Percentiles rank a stretch among this genome's conserved stretches.
Conservation (phyloP, 2,329 filamentous ascomycete genomes). For the Xylariaceae sp. region DNA sequence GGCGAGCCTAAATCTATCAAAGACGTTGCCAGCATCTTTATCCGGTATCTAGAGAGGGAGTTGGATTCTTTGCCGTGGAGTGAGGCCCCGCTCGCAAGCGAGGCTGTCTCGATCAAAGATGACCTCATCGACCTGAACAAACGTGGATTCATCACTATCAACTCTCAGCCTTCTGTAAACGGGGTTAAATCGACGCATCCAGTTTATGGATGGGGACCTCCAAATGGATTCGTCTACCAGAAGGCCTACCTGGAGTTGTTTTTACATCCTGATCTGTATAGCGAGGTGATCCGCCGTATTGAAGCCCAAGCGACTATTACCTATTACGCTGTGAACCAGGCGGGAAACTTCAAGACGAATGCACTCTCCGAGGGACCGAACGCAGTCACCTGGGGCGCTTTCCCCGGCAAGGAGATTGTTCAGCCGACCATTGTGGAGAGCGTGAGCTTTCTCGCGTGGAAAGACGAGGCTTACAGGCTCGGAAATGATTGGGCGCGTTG, state of each 20-base stretch:
- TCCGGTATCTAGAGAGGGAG: conserved; percentile 75
- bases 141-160: conserved; percentile 87
- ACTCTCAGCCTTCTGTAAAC: conserved; percentile 93
- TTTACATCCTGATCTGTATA: conserved; percentile 72
- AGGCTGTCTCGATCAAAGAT: conserved; percentile 71
- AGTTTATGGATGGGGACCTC: conserved; percentile 88
- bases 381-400: conserved; percentile 98
- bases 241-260: conserved; percentile 95
- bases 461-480: conserved; percentile 91
- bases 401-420: conserved; percentile 98
- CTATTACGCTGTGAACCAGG: conserved; percentile 88
- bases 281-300: conserved; percentile 71
- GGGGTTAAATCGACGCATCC: conserved; percentile 83
- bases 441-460: conserved; percentile 96
- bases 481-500: conserved; percentile 93
- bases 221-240: conserved; percentile 95
- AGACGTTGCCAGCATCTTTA: conserved; percentile 78
- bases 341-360: conserved; percentile 77
- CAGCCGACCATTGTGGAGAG: conserved; percentile 99
- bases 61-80: conserved; percentile 89
- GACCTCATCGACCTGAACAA: conserved; percentile 77
- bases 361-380: conserved; percentile 82
- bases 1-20: conserved; percentile 73
- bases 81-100: conserved; percentile 76
- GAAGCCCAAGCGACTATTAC: conserved; percentile 75